Base-by-base conservation (phyloP, 768 basidiomycete genomes). In the Pulveroboletus ravenelii region DNA sequence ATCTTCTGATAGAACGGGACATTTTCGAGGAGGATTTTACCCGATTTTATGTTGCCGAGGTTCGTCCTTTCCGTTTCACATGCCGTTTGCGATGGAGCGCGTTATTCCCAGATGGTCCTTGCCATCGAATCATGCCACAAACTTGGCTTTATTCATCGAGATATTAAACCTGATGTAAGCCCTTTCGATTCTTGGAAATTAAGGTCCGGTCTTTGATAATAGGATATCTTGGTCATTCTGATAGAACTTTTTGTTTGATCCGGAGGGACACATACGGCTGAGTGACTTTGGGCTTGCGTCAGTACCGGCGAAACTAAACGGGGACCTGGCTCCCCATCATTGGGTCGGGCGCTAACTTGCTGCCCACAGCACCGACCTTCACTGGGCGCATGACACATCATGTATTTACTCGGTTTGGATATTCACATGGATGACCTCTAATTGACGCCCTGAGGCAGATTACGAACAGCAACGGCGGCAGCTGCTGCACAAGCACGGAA, bases 381-480 rank as follows among this genome's bases (percentile, higher is more conserved):
- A 95, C 70, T 96, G 94, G 94, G 90, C 92, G 18, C 93, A 97
- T 70, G 93, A 98, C 70, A 93, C 92, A 25, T 86, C 86, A 49
- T 94, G 90, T 91, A 56, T 5, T 27, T 6, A 58, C 70, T 53
- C 43, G 6, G 34, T 41, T 17, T 39, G 54, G 41, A 47, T 49
- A 15, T 51, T 27, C 39, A 18, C 48, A 46, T 40, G 45, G 48
- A 18, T 42, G 29, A 38, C 18, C 23, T 45, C 25, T 39, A 9
- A 47, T 56, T 66, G 48, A 67, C 50, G 25, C 54, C 50, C 45
- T 29, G 29, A 41, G 32, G 39, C 54, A 92, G 89, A 98, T 75
- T 98, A 93, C 69, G 93, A 97, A 61, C 89, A 93, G 60, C 94
- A 97, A 64, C 82, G 95, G 39, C 74, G 83, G 38, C 89, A 91